phyloP scores from a whole-genome alignment of 257 asterid species.

The Cynanchum wilfordii region DNA sequence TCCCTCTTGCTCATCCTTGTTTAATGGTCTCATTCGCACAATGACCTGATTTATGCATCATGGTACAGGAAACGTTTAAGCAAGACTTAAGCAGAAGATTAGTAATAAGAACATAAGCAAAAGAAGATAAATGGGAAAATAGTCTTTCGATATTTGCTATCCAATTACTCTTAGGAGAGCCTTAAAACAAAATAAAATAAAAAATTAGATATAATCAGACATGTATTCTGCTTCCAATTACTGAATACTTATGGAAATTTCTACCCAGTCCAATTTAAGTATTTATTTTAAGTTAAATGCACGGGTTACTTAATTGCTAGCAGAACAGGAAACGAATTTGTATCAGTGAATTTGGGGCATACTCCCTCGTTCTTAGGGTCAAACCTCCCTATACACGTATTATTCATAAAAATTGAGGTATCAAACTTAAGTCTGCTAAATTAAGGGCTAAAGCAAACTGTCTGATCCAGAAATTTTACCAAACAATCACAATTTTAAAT shows the following conservation, averaged over 20 bases:
- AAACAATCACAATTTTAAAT: background rate
- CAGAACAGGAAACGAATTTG: background rate
- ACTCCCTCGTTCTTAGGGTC: background rate
- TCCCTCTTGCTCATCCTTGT: constrained; percentile 71
- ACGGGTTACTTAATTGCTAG: background rate
- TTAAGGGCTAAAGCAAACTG: background rate
- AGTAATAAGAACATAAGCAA: background rate
- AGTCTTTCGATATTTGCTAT: background rate
- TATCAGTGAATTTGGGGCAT: background rate
- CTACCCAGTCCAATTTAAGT: background rate
- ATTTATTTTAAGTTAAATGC: background rate
- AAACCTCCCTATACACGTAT: background rate
- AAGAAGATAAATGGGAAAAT: background rate
- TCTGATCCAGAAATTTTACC: background rate
- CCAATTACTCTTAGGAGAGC: background rate
- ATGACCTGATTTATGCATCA: constrained; percentile 49
- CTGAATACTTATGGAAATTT: no score
- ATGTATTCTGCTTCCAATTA: no score
- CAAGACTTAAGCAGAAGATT: background rate
- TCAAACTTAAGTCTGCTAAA: background rate
- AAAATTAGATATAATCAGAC: background rate
- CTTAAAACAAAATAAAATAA: background rate
- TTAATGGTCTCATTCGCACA: constrained; percentile 87
- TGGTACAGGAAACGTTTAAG: constrained; percentile 6
- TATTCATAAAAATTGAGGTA: background rate